These are phyloP conservation scores for Metarhizium humberi DNA, from an alignment of 2,329 filamentous ascomycete genomes.

Conservation along the genomic window DNA sequence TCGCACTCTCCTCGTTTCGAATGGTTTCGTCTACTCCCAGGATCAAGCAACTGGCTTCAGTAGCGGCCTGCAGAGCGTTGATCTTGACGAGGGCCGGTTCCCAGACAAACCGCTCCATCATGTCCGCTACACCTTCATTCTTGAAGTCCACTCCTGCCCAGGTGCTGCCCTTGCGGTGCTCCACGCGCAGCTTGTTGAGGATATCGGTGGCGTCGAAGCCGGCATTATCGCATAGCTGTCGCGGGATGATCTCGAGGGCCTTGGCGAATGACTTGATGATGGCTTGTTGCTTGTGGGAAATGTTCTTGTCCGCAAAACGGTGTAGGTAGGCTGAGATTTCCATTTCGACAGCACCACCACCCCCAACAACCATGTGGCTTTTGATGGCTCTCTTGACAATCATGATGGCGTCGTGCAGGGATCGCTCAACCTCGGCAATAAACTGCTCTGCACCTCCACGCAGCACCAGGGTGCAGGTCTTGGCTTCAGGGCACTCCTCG, in stretches of 20 bases:
- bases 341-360: slow-evolving; percentile 94
- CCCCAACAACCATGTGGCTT: slow-evolving; percentile 89
- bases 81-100: slow-evolving; percentile 93
- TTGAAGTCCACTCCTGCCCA: slow-evolving; percentile 97
- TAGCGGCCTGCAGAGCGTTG: slow-evolving; percentile 93
- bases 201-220: slow-evolving; percentile 98
- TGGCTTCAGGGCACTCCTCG: slow-evolving; percentile 87
- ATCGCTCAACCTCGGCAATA: slow-evolving; percentile 96
- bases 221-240: slow-evolving; percentile 96
- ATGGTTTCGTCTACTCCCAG: slow-evolving; percentile 97
- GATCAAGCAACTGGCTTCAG: slow-evolving; percentile 91
- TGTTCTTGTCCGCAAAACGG: slow-evolving; percentile 83
- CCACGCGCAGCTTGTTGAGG: slow-evolving; percentile 88
- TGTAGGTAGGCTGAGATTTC: slow-evolving; percentile 91
- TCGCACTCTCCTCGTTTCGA: slow-evolving; percentile 87
- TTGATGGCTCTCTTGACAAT: slow-evolving; percentile 97
- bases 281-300: slow-evolving; percentile 89
- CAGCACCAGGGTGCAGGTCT: slow-evolving; percentile 93
- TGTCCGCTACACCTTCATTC: slow-evolving; percentile 85
- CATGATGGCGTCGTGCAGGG: slow-evolving; percentile 98
- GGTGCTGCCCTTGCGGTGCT: slow-evolving; percentile 84
- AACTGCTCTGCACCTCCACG: slow-evolving; percentile 97
- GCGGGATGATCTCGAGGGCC: slow-evolving; percentile 90
- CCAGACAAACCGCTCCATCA: slow-evolving; percentile 95
- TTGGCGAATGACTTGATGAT: slow-evolving; percentile 98